Percentiles rank a stretch among this genome's conserved stretches.
phyloP scores from a whole-genome alignment of 345 rosid species.

The Populus nigra region DNA sequence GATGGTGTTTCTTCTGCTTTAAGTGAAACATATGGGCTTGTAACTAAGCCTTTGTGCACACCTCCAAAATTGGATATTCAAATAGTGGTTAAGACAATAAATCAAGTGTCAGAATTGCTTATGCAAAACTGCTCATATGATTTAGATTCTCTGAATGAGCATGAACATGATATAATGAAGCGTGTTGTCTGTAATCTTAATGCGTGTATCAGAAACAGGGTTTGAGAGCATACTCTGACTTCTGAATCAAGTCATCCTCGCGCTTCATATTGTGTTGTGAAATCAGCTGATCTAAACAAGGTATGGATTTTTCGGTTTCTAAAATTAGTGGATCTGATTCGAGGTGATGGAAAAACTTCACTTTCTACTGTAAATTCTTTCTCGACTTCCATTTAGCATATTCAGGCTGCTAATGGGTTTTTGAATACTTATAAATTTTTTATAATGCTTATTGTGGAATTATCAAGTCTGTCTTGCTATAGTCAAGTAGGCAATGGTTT shows the following conservation, averaged over 20 bases:
- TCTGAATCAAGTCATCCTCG: constrained; percentile 15
- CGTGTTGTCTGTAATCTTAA: constrained; percentile 47
- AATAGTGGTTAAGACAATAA: constrained; percentile 38
- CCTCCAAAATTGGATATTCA: constrained; percentile 36
- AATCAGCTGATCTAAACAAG: constrained; percentile 33
- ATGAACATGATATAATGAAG: constrained; percentile 42
- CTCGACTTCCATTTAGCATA: neutral
- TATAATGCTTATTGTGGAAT: neutral
- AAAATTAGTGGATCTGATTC: constrained; percentile 6
- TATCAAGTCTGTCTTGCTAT: neutral
- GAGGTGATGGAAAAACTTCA: constrained; percentile 1
- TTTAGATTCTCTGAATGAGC: constrained; percentile 32
- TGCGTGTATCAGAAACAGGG: constrained; percentile 30
- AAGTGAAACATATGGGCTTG: constrained; percentile 15
- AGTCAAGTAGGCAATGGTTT: neutral
- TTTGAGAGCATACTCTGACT: constrained; percentile 25
- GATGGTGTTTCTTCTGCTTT: constrained; percentile 20
- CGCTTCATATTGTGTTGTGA: constrained; percentile 26
- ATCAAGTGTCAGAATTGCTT: constrained; percentile 51
- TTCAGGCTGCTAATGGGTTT: neutral
- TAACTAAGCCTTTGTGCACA: constrained; percentile 21
- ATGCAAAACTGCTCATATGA: constrained; percentile 36
- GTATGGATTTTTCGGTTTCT: constrained; percentile 29
- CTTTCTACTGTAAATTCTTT: neutral
- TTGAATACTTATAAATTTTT: neutral